Conservation (phyloP, 345 rosid species). For the Pugionium cornutum region DNA sequence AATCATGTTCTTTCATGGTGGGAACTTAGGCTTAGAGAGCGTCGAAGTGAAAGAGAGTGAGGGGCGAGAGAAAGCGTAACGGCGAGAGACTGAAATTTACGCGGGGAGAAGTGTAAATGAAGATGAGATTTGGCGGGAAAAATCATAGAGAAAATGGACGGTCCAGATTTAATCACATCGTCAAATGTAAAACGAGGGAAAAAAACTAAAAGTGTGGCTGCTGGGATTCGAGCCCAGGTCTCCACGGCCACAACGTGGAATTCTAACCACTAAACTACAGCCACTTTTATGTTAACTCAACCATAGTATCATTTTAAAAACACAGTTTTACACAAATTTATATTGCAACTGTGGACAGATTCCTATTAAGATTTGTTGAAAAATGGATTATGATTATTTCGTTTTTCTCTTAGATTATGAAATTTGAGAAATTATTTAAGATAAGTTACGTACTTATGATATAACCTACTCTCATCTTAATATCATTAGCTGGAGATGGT, state of each 20-base stretch:
- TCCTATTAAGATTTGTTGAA: too few relatives aligned
- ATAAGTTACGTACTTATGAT: too few relatives aligned
- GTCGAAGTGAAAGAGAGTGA: slow-evolving; percentile 27
- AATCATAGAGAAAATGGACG: not conserved
- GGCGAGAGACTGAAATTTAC: slow-evolving; percentile 13
- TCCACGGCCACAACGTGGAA: slow-evolving; percentile 87
- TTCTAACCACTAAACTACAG: slow-evolving; percentile 86
- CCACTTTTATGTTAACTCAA: not conserved
- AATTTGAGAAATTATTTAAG: too few relatives aligned
- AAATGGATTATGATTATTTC: too few relatives aligned
- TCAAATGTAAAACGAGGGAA: not conserved
- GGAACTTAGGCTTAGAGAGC: slow-evolving; percentile 4
- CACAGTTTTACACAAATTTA: too few relatives aligned
- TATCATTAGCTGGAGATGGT: too few relatives aligned
- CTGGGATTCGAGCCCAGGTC: slow-evolving; percentile 93
- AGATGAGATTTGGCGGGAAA: slow-evolving; percentile 57
- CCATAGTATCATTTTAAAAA: too few relatives aligned
- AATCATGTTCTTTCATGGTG: slow-evolving; percentile 63
- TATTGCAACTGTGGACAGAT: too few relatives aligned
- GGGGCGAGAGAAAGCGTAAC: slow-evolving; percentile 38
- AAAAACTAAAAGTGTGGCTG: slow-evolving; percentile 43
- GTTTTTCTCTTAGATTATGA: too few relatives aligned
- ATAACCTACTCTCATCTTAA: too few relatives aligned
- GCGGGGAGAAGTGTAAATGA: slow-evolving; percentile 29
- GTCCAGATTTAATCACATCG: slow-evolving; percentile 15